Evolutionary conservation across 306 rosid species (phyloP).

Genomic region (Medicago lupulina): DNA sequence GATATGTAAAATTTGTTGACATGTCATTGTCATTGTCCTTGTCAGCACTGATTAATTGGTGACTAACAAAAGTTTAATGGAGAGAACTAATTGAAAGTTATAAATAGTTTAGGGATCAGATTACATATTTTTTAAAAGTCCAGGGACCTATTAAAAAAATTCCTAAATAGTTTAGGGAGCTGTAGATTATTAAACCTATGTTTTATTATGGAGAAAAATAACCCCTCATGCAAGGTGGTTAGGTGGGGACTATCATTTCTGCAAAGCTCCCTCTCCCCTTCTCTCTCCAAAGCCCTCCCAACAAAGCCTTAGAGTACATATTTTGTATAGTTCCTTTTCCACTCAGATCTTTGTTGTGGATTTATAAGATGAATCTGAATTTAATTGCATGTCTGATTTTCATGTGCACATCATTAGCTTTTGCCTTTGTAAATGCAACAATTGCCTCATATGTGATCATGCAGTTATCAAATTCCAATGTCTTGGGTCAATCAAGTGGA

Average conservation of each 20-base stretch:
- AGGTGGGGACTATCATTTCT: background rate
- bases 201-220: too few relatives aligned
- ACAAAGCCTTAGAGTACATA: conserved; percentile 14
- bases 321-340: conserved; percentile 25
- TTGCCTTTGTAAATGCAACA: conserved; percentile 14
- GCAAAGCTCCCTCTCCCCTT: background rate
- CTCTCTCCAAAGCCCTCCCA: background rate
- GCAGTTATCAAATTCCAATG: conserved; percentile 67
- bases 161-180: too few relatives aligned
- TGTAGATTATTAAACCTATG: too few relatives aligned
- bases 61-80: too few relatives aligned
- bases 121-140: too few relatives aligned
- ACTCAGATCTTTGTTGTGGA: background rate
- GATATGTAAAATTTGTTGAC: too few relatives aligned
- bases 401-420: conserved; percentile 13
- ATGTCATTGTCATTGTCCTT: too few relatives aligned
- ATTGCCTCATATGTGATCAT: conserved; percentile 35
- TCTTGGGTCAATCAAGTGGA: conserved; percentile 78
- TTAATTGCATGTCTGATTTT: background rate
- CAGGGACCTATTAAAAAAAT: too few relatives aligned
- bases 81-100: too few relatives aligned
- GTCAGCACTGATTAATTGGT: too few relatives aligned
- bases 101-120: too few relatives aligned
- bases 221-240: background rate
- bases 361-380: conserved; percentile 16